These are phyloP conservation scores for Stenocarpella maydis DNA, from an alignment of 2,329 filamentous ascomycete species.

Conservation along the genomic window DNA sequence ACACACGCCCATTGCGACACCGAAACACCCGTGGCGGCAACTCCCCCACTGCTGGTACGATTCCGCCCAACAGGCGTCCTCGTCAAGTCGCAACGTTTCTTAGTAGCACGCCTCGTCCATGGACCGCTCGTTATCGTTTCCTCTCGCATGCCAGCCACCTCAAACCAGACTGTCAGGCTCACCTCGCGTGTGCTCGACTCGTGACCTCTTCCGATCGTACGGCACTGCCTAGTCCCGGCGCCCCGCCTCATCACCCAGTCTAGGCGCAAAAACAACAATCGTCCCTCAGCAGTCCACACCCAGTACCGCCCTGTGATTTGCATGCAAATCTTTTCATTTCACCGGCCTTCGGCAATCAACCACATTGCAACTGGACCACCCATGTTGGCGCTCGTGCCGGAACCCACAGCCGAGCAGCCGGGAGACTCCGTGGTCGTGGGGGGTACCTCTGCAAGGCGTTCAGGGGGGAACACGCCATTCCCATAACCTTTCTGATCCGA, in stretches of 20 bases:
- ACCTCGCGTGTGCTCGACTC: background rate
- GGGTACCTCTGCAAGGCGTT: background rate
- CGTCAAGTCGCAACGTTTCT: background rate
- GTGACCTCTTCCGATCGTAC: background rate
- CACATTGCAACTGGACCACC: background rate
- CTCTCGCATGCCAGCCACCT: conserved; percentile 2
- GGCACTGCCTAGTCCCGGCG: conserved; percentile 6
- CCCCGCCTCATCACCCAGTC: conserved; percentile 12
- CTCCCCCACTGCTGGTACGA: conserved; percentile 2
- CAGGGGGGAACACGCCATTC: background rate
- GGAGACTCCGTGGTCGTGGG: background rate
- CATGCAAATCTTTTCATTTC: background rate
- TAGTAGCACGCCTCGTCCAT: background rate
- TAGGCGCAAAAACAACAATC: conserved; percentile 18
- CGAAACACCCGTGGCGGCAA: conserved; percentile 12
- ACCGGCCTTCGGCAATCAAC: background rate
- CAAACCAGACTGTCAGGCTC: background rate
- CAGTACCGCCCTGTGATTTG: background rate
- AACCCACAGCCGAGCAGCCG: background rate
- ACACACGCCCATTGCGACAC: background rate
- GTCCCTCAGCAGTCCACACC: background rate
- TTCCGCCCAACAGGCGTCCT: background rate
- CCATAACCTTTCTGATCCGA: conserved; percentile 19
- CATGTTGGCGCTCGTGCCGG: background rate
- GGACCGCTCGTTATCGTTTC: background rate